A percentile compares a stretch with the other conserved stretches of the same genome.
Conservation (phyloP, 2,329 filamentous ascomycete genomes). For the Tolypocladium ovalisporum region DNA sequence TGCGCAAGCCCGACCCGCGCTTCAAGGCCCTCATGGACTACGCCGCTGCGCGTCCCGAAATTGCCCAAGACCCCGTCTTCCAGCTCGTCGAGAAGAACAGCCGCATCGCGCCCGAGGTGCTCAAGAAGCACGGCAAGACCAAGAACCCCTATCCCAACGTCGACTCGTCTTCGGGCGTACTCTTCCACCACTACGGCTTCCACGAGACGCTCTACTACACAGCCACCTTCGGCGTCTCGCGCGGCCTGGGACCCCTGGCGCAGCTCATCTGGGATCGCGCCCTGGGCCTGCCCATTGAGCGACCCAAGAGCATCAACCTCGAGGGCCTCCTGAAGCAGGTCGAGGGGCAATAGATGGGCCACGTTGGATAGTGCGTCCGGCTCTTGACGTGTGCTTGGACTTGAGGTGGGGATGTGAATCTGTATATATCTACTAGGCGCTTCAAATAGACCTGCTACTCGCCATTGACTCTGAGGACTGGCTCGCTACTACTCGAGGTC, state of each 20-base stretch:
- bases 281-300: constrained; percentile 87
- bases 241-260: constrained; percentile 74
- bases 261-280: constrained; percentile 96
- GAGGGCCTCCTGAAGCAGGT: constrained; percentile 68
- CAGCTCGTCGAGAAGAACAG: constrained; percentile 89
- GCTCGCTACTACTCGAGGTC: too few relatives aligned
- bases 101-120: constrained; percentile 77
- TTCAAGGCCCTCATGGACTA: constrained; percentile 98
- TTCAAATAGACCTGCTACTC: neutral
- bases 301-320: constrained; percentile 95
- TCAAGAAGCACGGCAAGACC: constrained; percentile 94
- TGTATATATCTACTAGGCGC: neutral
- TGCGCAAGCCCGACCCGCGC: constrained; percentile 92
- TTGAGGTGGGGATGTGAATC: neutral
- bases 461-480: neutral
- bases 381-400: neutral
- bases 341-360: constrained; percentile 27
- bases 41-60: constrained; percentile 72
- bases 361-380: neutral
- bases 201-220: constrained; percentile 94
- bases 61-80: constrained; percentile 82
- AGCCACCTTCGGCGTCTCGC: constrained; percentile 57
- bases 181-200: constrained; percentile 98
- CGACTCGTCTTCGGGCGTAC: constrained; percentile 81
- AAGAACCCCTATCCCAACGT: constrained; percentile 98